Evolutionary conservation across 2,329 filamentous ascomycete species (phyloP), one percentile per base, ranked within the genome.

Genomic region (Botrytis galanthina): DNA sequence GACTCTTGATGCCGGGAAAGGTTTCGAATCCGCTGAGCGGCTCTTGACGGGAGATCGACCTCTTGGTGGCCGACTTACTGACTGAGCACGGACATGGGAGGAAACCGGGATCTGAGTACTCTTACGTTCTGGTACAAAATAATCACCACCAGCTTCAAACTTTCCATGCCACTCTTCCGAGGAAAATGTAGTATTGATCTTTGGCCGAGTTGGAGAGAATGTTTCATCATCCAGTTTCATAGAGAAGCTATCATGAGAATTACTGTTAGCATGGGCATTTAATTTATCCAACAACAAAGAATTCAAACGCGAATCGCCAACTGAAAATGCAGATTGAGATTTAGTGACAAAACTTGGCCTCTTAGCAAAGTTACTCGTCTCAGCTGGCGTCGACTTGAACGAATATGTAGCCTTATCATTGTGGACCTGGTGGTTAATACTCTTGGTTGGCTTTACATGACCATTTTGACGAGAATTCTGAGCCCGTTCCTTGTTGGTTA

Each of bases 151-250:
- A 61, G 79, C 80, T 63, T 79, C 75, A 69, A 82, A 82, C 70
- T 79, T 81, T 8, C 79, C 80, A 73, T 78, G 75, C 80, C 80
- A 82, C 70, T 89, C 85, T 22, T 86, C 85, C 6, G 86, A 83
- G 32, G 85, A 85, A 80, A 91, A 91, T 57, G 83, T 87, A 29
- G 89, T 91, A 80, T 89, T 88, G 76, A 91, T 91, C 70, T 82
- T 79, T n/a, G 82, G 78, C 16, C 81, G 80, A 9, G 83, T 80
- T 46, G 78, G 77, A 18, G 78, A 77, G 71, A 85, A 84, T 0
- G 82, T 82, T 59, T 86, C 83, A 73, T 85, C 82, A 74, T 85
- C 82, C 73, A 84, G 75, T 51, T 84, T 79, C 73, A 89, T 85
- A 59, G 77, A 77, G 73, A 71, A 73, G 76, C 61, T 63, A 74